Base-by-base conservation (phyloP, 495 filamentous ascomycete genomes). In the Darksidea phi region DNA sequence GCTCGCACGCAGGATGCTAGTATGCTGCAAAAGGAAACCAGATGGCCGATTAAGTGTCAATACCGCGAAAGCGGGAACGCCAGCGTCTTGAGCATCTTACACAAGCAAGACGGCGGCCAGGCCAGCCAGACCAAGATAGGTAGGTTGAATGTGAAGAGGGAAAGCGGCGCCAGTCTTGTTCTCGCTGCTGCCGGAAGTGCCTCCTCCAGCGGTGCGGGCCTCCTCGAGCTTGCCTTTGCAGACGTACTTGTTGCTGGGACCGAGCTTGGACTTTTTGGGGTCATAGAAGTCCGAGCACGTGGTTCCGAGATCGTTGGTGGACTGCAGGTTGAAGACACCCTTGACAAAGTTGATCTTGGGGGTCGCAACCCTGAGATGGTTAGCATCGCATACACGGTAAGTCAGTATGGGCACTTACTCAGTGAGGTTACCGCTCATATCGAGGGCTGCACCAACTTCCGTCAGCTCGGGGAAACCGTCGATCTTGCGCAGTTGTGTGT, bases 261-360 rank as follows among this genome's bases (percentile, higher is more conserved):
- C 28, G 10, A 80, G 72, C n/a, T 73, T 60, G 52, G 43, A 41
- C 55, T 55, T 57, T 37, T 83, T 83, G 69, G 45, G 46, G 57
- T 91, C 85, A 57, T 86, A 78, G 60, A 69, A 70, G 57, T 61
- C 34, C 58, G 59, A 53, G 70, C 74, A 77, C 11, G 57, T 55
- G 10, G 50, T 45, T 36, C 26, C 43, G 64, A 77, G 57, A 55
- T 77, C 66, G 20, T 77, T 80, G 32, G 88, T 88, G 66, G 81
- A 86, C 76, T 90, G 83, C 63, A 95, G 74, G 77, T 96, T 91
- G 79, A 96, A 93, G 53, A 85, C 86, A 78, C 94, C 94, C 69
- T 81, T 80, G 64, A 97, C 91, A 60, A 88, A 82, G 60, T 83
- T 76, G 21, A 98, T 79, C 13, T 70, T 67, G 37, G 88, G 86